Percentiles rank a stretch among this genome's conserved stretches.
Evolutionary conservation across 805 yeast genomes (phyloP).

Genomic region (Monosporozyma siamensis): DNA sequence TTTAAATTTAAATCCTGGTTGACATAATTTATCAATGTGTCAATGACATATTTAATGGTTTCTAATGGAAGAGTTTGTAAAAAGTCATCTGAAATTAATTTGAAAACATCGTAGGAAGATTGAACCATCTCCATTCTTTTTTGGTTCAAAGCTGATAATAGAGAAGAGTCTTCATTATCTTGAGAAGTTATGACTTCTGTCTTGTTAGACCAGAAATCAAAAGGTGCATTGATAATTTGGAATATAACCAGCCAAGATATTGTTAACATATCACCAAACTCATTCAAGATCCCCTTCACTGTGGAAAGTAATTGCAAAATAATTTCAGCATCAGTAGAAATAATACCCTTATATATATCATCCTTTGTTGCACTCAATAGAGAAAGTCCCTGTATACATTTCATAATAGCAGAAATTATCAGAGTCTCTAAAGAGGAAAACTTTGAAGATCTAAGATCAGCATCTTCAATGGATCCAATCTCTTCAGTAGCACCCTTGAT

Average conservation of each 20-base stretch:
- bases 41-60: constrained; percentile 58
- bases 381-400: constrained; percentile 36
- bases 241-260: constrained; percentile 72
- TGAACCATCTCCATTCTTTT: constrained; percentile 44
- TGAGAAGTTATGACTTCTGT: constrained; percentile 17
- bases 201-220: constrained; percentile 33
- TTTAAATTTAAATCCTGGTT: constrained; percentile 66
- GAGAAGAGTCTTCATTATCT: constrained; percentile 22
- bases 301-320: constrained; percentile 53
- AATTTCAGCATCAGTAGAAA: constrained; percentile 57
- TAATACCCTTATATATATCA: constrained; percentile 30
- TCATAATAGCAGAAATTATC: constrained; percentile 41
- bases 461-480: constrained; percentile 18
- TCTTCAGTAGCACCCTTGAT: constrained; percentile 30
- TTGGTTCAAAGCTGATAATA: constrained; percentile 33
- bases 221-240: constrained; percentile 48
- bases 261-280: constrained; percentile 54
- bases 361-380: constrained; percentile 20
- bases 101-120: constrained; percentile 71
- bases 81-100: constrained; percentile 79
- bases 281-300: constrained; percentile 64
- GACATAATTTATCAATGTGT: constrained; percentile 63
- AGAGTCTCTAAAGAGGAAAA: constrained; percentile 34
- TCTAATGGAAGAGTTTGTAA: constrained; percentile 57
- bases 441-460: constrained; percentile 8